phyloP scores from a whole-genome alignment of 495 filamentous ascomycete genomes.

The Talaromyces thailandensis region DNA sequence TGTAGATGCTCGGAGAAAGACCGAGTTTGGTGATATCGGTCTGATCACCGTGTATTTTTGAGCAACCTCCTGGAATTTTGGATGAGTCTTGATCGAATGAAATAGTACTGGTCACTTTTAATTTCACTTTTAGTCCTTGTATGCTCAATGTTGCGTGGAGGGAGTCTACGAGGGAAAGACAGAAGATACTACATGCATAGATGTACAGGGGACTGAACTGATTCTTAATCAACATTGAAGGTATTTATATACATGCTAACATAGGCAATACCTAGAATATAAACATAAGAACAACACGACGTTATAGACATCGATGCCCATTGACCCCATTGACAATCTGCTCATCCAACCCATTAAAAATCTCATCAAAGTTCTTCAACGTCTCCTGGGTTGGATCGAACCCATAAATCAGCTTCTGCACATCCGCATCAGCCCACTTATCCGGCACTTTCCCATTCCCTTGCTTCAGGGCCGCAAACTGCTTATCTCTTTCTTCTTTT shows the following conservation, averaged over 20 bases:
- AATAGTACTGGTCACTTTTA: background rate
- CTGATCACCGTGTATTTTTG: background rate
- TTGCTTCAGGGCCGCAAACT: constrained; percentile 53
- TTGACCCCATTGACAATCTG: background rate
- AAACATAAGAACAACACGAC: background rate
- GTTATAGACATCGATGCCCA: background rate
- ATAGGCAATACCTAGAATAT: background rate
- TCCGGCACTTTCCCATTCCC: constrained; percentile 57
- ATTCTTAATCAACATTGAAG: background rate
- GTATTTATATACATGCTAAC: background rate
- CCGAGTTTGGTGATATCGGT: background rate
- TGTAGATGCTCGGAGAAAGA: constrained; percentile 2
- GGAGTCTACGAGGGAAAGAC: background rate
- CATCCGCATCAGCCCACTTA: constrained; percentile 74
- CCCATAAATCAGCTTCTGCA: constrained; percentile 70
- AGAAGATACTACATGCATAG: background rate
- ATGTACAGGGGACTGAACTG: background rate
- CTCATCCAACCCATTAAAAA: constrained; percentile 25
- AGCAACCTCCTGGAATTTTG: background rate
- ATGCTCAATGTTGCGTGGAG: background rate
- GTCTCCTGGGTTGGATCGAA: constrained; percentile 57
- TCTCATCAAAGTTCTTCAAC: constrained; percentile 49
- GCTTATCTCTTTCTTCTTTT: constrained; percentile 65
- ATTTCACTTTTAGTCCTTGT: background rate
- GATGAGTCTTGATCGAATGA: background rate